Evolutionary conservation across 2,329 filamentous ascomycete species (phyloP), one percentile per base, ranked within the genome.

Genomic region (Curvularia spicifera): DNA sequence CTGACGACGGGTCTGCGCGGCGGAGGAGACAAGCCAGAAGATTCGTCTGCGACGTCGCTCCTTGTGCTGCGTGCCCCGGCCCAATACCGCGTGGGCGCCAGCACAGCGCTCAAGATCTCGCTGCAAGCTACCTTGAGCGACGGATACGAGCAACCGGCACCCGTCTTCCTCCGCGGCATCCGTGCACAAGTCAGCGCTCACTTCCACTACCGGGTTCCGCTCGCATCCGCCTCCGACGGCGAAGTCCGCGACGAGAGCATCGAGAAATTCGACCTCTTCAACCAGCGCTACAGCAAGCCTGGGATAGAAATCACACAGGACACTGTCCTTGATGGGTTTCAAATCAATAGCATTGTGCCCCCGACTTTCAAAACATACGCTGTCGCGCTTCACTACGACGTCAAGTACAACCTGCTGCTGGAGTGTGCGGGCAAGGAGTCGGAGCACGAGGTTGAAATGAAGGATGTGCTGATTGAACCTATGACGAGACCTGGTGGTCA

Each of bases 341-440:
- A 56, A 9, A 59, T 68, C 49, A 67, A 54, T 51, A 59, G 45
- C 4, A 48, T 60, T 15, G 57, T 68, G 6, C 60, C 61, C 4
- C 66, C 68, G 4, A 60, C 60, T 1, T 71, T 71, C 31, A 60
- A 51, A 20, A 67, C 66, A 9, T 69, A 69, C 22, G 59, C 62
- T 4, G 31, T 69, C 1, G 59, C 63, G 5, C 37, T 64, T 15
- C 42, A 35, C 5, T 69, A 71, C 37, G 60, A 63, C 35, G 50
- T 71, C 35, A 57, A 50, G 24, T 65, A 66, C 12, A 58, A 63
- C n/a, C 20, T 69, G 9, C 48, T 67, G 33, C 44, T 71, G 4
- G 64, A 63, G 12, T 66, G 67, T 26, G 66, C 48, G 5, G 66
- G 64, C 7, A 67, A 63, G 44, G 58, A 64, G 53, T 66, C 59